A percentile compares a stretch with the other conserved stretches of the same genome.
phyloP scores from a whole-genome alignment of 192 early-diverging fungal genomes.

The Ramicandelaber brevisporus region DNA sequence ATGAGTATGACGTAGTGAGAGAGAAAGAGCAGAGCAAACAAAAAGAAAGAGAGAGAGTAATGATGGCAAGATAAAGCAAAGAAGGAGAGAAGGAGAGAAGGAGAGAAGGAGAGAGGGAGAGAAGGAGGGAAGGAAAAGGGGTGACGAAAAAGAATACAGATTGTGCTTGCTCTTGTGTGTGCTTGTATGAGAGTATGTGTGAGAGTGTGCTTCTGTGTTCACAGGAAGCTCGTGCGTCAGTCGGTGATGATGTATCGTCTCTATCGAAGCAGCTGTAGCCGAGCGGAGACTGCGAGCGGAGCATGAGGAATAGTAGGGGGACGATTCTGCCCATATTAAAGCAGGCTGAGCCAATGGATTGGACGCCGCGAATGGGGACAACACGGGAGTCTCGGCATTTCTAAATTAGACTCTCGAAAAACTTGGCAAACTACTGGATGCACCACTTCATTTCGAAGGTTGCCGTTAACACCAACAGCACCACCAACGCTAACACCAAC shows the following conservation, averaged over 20 bases:
- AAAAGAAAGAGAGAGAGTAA: conserved; percentile 1
- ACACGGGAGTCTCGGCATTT: too few species aligned
- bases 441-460: too few species aligned
- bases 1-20: background rate
- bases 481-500: too few species aligned
- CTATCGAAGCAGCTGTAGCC: background rate
- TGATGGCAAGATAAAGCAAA: background rate
- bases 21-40: background rate
- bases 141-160: conserved; percentile 1
- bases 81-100: conserved; percentile 1
- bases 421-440: too few species aligned
- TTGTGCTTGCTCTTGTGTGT: background rate
- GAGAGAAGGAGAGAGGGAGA: background rate
- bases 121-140: conserved; percentile 1
- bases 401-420: too few species aligned
- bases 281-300: background rate
- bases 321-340: too few species aligned
- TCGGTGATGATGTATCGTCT: too few species aligned
- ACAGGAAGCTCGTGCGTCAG: too few species aligned
- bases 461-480: too few species aligned
- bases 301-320: background rate
- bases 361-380: too few species aligned
- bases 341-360: too few species aligned
- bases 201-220: too few species aligned
- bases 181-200: background rate